These are phyloP conservation scores for Kwoniella heveanensis DNA, from an alignment of 768 basidiomycete genomes.

Conservation along the genomic window DNA sequence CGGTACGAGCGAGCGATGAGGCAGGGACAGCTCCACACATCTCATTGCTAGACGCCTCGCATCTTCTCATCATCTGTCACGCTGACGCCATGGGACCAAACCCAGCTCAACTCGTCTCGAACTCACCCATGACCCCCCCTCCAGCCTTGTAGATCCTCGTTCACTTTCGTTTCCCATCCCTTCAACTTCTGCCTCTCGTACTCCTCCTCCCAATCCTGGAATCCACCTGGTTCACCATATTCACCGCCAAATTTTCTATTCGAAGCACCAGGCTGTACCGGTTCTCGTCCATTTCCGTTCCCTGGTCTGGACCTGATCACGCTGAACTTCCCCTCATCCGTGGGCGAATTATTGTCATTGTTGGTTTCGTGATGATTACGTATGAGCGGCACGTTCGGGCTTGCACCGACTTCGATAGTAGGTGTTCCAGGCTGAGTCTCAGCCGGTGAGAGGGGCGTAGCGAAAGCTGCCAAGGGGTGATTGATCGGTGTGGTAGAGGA, in stretches of 20 bases:
- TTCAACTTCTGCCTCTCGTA: conserved; percentile 26
- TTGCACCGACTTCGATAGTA: background rate
- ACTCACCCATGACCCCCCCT: conserved; percentile 45
- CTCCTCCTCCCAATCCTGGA: conserved; percentile 39
- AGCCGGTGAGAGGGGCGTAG: conserved; percentile 2
- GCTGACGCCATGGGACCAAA: too few relatives aligned
- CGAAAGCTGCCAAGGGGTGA: background rate
- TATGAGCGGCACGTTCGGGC: background rate
- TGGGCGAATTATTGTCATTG: too few relatives aligned
- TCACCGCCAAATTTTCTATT: background rate
- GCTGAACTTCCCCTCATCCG: conserved; percentile 4
- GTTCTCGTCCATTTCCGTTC: background rate
- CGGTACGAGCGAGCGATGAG: too few relatives aligned
- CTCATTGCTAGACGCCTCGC: too few relatives aligned
- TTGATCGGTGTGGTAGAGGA: conserved; percentile 2
- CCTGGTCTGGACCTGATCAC: conserved; percentile 5
- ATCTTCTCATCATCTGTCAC: too few relatives aligned
- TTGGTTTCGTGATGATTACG: background rate
- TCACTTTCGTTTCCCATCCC: conserved; percentile 33
- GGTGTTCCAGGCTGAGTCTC: background rate
- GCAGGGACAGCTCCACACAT: too few relatives aligned
- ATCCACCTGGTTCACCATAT: background rate
- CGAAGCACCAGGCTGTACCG: too few relatives aligned
- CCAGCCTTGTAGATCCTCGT: conserved; percentile 41
- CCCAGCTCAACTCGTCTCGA: too few relatives aligned